These are phyloP conservation scores for Xylaria arbuscula DNA, from an alignment of 2,329 filamentous ascomycete species.

Conservation along the genomic window DNA sequence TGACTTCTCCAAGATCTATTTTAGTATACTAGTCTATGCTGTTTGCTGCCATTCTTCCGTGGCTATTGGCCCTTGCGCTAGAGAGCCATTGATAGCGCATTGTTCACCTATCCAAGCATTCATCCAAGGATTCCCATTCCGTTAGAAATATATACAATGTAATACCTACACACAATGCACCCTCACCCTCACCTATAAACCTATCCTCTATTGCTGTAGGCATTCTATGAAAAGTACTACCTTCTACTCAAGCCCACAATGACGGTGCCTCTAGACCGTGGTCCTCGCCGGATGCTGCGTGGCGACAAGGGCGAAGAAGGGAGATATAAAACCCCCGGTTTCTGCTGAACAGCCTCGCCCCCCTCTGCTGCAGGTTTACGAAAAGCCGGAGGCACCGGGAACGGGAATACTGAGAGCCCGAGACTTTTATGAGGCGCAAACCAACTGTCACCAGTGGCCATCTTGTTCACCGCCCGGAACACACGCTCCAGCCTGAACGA, in stretches of 20 bases:
- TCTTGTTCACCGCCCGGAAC: conserved; percentile 31
- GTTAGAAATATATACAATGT: neutral
- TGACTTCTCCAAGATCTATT: neutral
- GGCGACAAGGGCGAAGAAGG: neutral
- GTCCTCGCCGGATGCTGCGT: conserved; percentile 11
- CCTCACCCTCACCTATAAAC: neutral
- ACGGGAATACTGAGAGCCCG: neutral
- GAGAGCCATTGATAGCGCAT: neutral
- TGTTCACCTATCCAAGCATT: neutral
- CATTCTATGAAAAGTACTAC: neutral
- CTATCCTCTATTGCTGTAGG: neutral
- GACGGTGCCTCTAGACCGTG: conserved; percentile 30
- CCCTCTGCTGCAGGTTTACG: neutral
- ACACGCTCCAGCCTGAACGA: conserved; percentile 34
- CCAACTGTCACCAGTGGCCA: conserved; percentile 31
- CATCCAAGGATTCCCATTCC: neutral
- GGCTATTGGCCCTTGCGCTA: too few relatives aligned
- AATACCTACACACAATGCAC: neutral
- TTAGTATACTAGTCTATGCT: too few relatives aligned
- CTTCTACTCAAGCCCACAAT: conserved; percentile 15
- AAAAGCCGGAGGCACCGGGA: neutral
- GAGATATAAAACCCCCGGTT: neutral
- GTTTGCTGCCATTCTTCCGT: neutral
- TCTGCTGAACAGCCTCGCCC: conserved; percentile 3
- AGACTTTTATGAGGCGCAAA: conserved; percentile 20